These are phyloP conservation scores for Colletotrichum acutatum DNA, from an alignment of 2,329 filamentous ascomycete species.

Conservation along the genomic window DNA sequence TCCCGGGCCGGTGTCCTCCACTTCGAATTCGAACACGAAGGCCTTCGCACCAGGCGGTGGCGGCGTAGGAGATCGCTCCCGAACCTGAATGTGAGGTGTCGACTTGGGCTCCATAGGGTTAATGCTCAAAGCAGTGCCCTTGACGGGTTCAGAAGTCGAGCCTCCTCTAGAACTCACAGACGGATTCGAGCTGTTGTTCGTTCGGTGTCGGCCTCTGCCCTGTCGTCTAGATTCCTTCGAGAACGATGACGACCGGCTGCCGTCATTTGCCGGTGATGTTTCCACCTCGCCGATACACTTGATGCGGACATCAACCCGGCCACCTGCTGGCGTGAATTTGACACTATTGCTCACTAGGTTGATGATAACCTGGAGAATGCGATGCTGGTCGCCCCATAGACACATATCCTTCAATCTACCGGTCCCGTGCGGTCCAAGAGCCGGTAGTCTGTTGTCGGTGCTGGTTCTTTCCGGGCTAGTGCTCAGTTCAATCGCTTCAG, in stretches of 20 bases:
- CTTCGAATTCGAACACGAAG: constrained; percentile 87
- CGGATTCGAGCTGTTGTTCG: constrained; percentile 60
- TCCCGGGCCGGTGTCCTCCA: constrained; percentile 88
- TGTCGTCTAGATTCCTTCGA: constrained; percentile 58
- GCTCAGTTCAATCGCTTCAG: constrained; percentile 44
- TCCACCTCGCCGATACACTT: constrained; percentile 75
- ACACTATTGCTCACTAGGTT: constrained; percentile 92
- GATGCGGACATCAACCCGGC: constrained; percentile 81
- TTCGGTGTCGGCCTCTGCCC: constrained; percentile 54
- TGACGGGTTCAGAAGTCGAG: constrained; percentile 41
- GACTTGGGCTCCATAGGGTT: constrained; percentile 70
- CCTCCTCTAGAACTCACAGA: constrained; percentile 60
- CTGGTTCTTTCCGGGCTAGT: constrained; percentile 41
- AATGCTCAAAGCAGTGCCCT: constrained; percentile 68
- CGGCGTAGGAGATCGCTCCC: constrained; percentile 68
- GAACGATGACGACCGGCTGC: constrained; percentile 63
- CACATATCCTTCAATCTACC: constrained; percentile 85
- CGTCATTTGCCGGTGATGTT: constrained; percentile 46
- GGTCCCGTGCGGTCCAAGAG: constrained; percentile 72
- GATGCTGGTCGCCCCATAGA: constrained; percentile 91
- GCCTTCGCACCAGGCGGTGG: constrained; percentile 71
- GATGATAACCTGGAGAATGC: constrained; percentile 92
- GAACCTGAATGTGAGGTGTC: constrained; percentile 56
- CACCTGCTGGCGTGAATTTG: constrained; percentile 86
- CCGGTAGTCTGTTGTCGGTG: constrained; percentile 56